Evolutionary conservation across 768 basidiomycete genomes (phyloP).

Genomic region (Naganishia onofrii): DNA sequence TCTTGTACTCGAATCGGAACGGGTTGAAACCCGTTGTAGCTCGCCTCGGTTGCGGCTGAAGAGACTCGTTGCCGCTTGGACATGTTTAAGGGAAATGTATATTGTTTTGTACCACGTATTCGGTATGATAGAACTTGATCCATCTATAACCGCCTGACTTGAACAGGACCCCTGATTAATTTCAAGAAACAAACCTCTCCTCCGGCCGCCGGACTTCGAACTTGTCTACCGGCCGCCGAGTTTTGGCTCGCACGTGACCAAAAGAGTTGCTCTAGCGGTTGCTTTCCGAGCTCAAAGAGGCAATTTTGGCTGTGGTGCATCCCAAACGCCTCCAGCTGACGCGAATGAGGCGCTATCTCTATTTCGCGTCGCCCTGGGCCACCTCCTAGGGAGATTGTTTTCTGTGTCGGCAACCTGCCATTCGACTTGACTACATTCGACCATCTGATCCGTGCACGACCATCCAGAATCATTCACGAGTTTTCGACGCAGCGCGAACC

Average conservation of each 20-base stretch:
- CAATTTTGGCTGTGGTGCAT: not conserved
- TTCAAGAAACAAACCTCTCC: too few relatives aligned
- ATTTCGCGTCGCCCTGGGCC: not conserved
- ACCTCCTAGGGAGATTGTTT: constrained; percentile 9
- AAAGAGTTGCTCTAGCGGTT: too few relatives aligned
- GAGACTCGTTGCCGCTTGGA: constrained; percentile 21
- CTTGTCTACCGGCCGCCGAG: not conserved
- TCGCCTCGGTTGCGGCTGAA: not conserved
- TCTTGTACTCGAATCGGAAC: constrained; percentile 19
- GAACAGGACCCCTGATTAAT: too few relatives aligned
- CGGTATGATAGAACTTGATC: too few relatives aligned
- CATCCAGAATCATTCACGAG: not conserved
- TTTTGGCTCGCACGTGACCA: not conserved
- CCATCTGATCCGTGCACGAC: not conserved
- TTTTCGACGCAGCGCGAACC: too few relatives aligned
- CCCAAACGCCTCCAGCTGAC: not conserved
- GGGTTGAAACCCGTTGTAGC: constrained; percentile 14
- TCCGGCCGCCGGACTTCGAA: too few relatives aligned
- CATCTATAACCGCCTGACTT: too few relatives aligned
- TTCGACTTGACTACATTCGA: not conserved
- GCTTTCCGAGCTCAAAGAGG: constrained; percentile 6
- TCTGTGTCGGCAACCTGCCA: not conserved
- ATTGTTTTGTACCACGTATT: too few relatives aligned
- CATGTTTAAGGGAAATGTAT: not conserved
- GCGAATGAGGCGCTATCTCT: not conserved